These are phyloP conservation scores for Phaeomoniella chlamydospora DNA, from an alignment of 2,329 filamentous ascomycete species.

Conservation along the genomic window DNA sequence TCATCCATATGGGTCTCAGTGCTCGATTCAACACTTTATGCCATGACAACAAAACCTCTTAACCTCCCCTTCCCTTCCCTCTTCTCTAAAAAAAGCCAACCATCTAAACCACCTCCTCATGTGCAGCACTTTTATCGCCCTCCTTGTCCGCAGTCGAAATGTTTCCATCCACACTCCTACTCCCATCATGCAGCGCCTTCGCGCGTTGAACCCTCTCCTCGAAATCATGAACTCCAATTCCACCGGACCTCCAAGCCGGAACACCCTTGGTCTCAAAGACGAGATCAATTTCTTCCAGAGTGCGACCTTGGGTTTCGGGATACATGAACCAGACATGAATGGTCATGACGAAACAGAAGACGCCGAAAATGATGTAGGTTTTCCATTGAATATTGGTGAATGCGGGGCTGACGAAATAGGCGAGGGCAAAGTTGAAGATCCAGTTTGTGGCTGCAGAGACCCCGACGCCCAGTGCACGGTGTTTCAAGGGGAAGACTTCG, in stretches of 20 bases:
- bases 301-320: constrained; percentile 57
- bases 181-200: not conserved
- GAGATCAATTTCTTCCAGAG: constrained; percentile 61
- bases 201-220: not conserved
- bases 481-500: constrained; percentile 46
- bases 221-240: not conserved
- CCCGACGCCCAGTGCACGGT: constrained; percentile 50
- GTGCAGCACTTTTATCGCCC: not conserved
- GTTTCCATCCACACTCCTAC: not conserved
- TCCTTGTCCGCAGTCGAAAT: not conserved
- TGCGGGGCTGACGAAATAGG: constrained; percentile 15
- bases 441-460: constrained; percentile 32
- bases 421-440: constrained; percentile 42
- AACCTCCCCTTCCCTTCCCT: too few species aligned
- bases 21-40: too few species aligned
- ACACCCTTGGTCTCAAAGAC: constrained; percentile 45
- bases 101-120: not conserved
- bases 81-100: too few species aligned
- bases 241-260: not conserved
- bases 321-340: constrained; percentile 52
- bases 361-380: constrained; percentile 43
- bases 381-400: constrained; percentile 13
- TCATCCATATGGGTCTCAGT: too few species aligned
- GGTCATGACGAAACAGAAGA: constrained; percentile 53
- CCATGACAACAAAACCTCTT: too few species aligned